Base-by-base conservation (phyloP, 345 rosid genomes). In the Heritiera littoralis region DNA sequence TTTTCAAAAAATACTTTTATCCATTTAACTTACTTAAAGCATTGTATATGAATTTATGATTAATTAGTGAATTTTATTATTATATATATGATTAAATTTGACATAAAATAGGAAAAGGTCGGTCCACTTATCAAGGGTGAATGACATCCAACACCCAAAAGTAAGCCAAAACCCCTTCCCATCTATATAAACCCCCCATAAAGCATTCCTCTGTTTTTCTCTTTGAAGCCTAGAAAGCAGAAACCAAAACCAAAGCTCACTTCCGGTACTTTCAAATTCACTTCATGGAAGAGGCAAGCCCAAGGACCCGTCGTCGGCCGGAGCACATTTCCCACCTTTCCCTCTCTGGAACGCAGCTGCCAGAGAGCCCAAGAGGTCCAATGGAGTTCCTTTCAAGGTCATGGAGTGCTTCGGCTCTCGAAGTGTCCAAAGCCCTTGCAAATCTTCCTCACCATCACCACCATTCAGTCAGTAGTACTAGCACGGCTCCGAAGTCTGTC, bases 321-420 rank as follows among this genome's bases (percentile, higher is more conserved):
- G 88, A 84, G 45, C 82, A 80, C n/a, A 61, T 76, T 72, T 38
- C 88, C 35, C 67, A 70, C 15, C 20, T 15, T 49, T 52, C 77
- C 59, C 6, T 49, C 63, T 17, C 59, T 7, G 78, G 80, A 28
- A 81, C 81, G 15, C 93, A 88, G 56, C 86, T 91, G 5, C 95
- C 97, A 9, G 90, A 93, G 81, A 91, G 95, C 88, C 97, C 97
- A 5, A 86, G 91, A 86, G 89, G 92, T 75, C 98, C 97, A 9
- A 91, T 95, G 96, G 99, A 95, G 86, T 95, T 92, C 85, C 84
- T 95, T 73, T 91, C 98, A 2, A 89, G 98, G 84, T 91, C 99
- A 1, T 92, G 98, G 98, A 89, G 97, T 65, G 89, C 75, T 56
- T 91, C 99, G 7, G 97, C 97, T 61, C 87, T 93, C 12, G 92